These are phyloP conservation scores for Pichia eremophila DNA, from an alignment of 805 yeast genomes.

Conservation along the genomic window DNA sequence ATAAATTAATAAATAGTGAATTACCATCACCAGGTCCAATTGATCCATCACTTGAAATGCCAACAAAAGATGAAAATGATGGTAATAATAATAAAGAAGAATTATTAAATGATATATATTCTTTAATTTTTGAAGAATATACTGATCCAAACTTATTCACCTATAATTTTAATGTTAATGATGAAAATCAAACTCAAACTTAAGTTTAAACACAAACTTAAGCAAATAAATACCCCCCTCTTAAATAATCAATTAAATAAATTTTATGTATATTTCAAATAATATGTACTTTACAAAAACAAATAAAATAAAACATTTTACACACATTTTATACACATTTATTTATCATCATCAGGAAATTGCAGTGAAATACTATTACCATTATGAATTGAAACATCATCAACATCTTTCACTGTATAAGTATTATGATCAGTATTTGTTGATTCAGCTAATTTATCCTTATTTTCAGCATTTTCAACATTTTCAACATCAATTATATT, in stretches of 20 bases:
- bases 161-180: conserved; percentile 2
- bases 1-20: not conserved
- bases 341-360: conserved; percentile 5
- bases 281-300: too few relatives aligned
- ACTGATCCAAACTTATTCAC: conserved; percentile 29
- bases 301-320: not conserved
- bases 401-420: not conserved
- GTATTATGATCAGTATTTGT: not conserved
- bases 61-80: not conserved
- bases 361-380: conserved; percentile 11
- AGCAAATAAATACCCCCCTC: too few relatives aligned
- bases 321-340: not conserved
- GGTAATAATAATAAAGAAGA: conserved; percentile 16
- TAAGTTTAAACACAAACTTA: too few relatives aligned
- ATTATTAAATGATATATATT: conserved; percentile 34
- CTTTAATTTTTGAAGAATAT: conserved; percentile 36
- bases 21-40: not conserved
- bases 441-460: not conserved
- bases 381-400: conserved; percentile 2
- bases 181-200: not conserved
- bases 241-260: too few relatives aligned
- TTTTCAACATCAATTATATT: not conserved
- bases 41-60: not conserved
- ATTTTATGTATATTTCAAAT: too few relatives aligned
- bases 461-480: not conserved